phyloP scores from a whole-genome alignment of 768 basidiomycete genomes.

The Mycena polygramma region DNA sequence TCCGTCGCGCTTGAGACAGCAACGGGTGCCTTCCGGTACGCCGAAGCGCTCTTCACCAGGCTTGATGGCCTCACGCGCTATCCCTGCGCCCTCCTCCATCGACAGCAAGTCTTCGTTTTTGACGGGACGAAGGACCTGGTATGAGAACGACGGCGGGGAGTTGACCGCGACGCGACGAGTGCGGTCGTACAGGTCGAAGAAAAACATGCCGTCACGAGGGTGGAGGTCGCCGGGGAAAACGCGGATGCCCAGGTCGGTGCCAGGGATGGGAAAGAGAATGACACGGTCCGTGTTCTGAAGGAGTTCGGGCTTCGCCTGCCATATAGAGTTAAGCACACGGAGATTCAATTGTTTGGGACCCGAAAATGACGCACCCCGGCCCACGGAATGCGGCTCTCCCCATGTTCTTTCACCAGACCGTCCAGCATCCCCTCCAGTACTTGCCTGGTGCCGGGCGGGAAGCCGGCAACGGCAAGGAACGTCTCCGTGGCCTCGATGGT shows the following conservation, averaged over 20 bases:
- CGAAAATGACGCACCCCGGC: neutral
- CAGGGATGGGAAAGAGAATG: neutral
- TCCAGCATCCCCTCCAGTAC: neutral
- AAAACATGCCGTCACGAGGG: neutral
- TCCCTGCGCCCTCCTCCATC: neutral
- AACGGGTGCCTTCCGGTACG: neutral
- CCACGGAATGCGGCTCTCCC: neutral
- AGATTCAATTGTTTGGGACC: neutral
- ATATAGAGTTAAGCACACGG: neutral
- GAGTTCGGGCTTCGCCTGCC: neutral
- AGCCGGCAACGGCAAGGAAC: neutral
- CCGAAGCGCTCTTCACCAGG: neutral
- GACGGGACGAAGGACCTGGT: neutral
- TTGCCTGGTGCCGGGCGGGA: neutral
- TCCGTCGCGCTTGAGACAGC: neutral
- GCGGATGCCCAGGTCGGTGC: neutral
- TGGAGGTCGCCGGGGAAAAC: neutral
- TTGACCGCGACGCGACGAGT: neutral
- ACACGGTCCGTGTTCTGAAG: neutral
- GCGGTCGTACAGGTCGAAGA: neutral
- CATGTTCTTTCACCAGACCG: neutral
- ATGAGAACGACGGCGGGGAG: neutral
- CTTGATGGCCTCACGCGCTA: neutral
- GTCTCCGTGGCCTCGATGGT: neutral
- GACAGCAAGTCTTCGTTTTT: neutral